Percentiles rank a stretch among this genome's conserved stretches.
Conservation (phyloP, 2,329 filamentous ascomycete genomes). For the Fusarium citri region DNA sequence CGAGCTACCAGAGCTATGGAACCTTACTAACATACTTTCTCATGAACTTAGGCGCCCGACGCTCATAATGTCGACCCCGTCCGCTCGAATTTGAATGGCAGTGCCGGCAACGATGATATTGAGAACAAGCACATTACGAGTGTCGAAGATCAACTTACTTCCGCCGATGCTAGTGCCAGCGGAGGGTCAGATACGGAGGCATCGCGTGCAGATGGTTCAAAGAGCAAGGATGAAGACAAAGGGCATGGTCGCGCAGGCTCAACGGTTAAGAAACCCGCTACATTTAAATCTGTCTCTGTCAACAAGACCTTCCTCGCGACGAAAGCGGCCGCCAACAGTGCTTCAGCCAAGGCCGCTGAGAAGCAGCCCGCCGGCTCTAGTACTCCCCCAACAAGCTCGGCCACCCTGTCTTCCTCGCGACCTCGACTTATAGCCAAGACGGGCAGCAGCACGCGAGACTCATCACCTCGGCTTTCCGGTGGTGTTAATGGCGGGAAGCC, state of each 20-base stretch:
- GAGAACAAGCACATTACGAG: conserved; percentile 68
- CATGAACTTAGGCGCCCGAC: conserved; percentile 49
- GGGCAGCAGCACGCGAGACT: conserved; percentile 69
- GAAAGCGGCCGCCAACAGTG: conserved; percentile 64
- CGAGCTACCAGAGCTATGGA: conserved; percentile 2
- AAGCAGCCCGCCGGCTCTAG: conserved; percentile 61
- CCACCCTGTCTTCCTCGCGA: conserved; percentile 65
- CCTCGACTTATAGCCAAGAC: conserved; percentile 83
- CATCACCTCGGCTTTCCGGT: conserved; percentile 56
- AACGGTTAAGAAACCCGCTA: conserved; percentile 77
- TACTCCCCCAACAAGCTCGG: conserved; percentile 59
- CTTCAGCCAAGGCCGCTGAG: conserved; percentile 63
- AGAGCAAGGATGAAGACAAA: conserved; percentile 67
- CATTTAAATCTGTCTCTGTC: conserved; percentile 87
- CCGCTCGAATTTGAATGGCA: conserved; percentile 62
- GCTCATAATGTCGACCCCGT: conserved; percentile 62
- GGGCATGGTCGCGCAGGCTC: conserved; percentile 69
- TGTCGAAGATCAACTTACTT: conserved; percentile 70
- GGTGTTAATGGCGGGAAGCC: conserved; percentile 68
- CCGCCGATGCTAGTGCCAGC: conserved; percentile 75
- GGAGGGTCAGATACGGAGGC: conserved; percentile 83
- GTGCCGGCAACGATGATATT: conserved; percentile 60
- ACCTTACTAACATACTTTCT: conserved; percentile 31
- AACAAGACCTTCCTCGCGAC: conserved; percentile 86
- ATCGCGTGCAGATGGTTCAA: conserved; percentile 67